These are phyloP conservation scores for Leccinum uliginosum DNA, from an alignment of 768 basidiomycete genomes.

Conservation along the genomic window DNA sequence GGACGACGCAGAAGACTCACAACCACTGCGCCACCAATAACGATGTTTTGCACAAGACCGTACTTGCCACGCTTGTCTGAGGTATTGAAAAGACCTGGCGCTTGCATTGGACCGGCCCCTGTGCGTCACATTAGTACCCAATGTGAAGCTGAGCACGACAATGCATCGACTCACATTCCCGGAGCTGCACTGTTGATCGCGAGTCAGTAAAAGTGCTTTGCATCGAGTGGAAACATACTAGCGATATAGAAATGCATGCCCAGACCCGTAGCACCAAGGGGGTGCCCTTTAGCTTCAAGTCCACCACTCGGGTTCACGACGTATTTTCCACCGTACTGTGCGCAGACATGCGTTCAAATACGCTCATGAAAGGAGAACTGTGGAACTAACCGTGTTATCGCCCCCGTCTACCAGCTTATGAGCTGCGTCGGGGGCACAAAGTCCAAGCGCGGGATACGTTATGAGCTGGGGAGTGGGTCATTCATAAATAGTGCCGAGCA, in stretches of 20 bases:
- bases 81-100: slow-evolving; percentile 59
- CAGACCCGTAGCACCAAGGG: slow-evolving; percentile 76
- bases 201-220: not conserved
- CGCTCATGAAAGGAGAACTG: not conserved
- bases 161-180: slow-evolving; percentile 47
- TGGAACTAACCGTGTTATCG: slow-evolving; percentile 65
- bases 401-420: slow-evolving; percentile 69
- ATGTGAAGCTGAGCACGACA: not conserved
- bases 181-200: slow-evolving; percentile 58
- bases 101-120: slow-evolving; percentile 88
- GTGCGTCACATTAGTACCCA: slow-evolving; percentile 39
- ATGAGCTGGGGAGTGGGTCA: slow-evolving; percentile 48
- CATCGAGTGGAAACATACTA: slow-evolving; percentile 41
- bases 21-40: slow-evolving; percentile 76
- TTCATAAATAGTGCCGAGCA: not conserved
- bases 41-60: slow-evolving; percentile 80
- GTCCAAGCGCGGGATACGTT: slow-evolving; percentile 75
- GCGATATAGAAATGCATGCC: slow-evolving; percentile 87
- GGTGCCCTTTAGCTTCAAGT: slow-evolving; percentile 86
- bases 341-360: not conserved
- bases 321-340: slow-evolving; percentile 77
- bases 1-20: slow-evolving; percentile 73
- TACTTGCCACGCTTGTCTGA: slow-evolving; percentile 69
- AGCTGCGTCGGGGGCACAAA: slow-evolving; percentile 63
- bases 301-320: slow-evolving; percentile 85